Evolutionary conservation across 2,329 filamentous ascomycete genomes (phyloP).

Genomic region (Celoporthe dispersa): DNA sequence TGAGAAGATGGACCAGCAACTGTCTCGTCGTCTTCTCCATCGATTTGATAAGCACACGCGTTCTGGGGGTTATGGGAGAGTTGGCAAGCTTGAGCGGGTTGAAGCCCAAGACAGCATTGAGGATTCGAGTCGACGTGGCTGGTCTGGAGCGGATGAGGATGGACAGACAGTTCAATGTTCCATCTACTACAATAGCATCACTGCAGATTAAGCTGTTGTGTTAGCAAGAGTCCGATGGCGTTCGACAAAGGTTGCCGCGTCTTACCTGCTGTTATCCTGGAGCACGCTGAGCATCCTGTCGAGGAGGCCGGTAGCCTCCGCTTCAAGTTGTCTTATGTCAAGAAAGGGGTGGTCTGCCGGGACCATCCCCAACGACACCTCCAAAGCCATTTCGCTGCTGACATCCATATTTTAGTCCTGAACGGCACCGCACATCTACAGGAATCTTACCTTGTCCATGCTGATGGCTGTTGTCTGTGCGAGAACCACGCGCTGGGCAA

Average conservation of each 20-base stretch:
- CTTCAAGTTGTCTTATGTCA: conserved; percentile 80
- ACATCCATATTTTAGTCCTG: background rate
- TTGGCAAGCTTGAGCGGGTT: conserved; percentile 85
- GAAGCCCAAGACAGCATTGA: conserved; percentile 86
- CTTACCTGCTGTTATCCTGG: conserved; percentile 84
- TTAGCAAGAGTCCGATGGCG: conserved; percentile 31
- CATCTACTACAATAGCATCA: conserved; percentile 86
- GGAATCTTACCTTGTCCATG: conserved; percentile 57
- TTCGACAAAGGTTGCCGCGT: conserved; percentile 14
- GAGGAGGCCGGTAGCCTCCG: conserved; percentile 87
- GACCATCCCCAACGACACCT: conserved; percentile 86
- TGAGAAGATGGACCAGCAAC: conserved; percentile 80
- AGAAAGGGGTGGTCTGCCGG: conserved; percentile 82
- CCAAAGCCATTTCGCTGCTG: conserved; percentile 70
- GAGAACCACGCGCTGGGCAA: conserved; percentile 89
- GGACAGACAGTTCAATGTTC: conserved; percentile 86
- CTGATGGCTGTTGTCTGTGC: conserved; percentile 86
- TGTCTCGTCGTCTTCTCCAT: conserved; percentile 93
- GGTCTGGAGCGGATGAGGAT: conserved; percentile 82
- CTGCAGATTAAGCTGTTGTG: conserved; percentile 49
- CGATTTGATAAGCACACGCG: conserved; percentile 83
- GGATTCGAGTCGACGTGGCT: conserved; percentile 80
- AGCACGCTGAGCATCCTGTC: conserved; percentile 85
- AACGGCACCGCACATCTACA: conserved; percentile 32
- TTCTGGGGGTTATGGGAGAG: conserved; percentile 75